Percentiles rank a stretch among this genome's conserved stretches.
These are phyloP conservation scores for Lipomyces sp. DNA, from an alignment of 805 yeast genomes.

Conservation along the genomic window DNA sequence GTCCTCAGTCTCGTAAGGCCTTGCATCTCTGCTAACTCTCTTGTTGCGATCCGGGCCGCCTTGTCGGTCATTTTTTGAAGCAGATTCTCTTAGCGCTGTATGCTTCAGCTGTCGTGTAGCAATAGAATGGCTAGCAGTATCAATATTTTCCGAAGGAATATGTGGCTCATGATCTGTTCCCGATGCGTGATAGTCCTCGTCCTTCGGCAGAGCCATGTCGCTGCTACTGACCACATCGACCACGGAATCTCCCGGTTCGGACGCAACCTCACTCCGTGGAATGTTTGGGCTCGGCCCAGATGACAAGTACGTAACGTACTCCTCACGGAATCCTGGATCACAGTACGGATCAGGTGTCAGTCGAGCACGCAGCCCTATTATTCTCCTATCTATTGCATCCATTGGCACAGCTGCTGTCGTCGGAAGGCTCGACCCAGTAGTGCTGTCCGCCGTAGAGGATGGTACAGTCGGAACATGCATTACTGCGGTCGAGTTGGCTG, in stretches of 20 bases:
- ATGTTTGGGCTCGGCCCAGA: not conserved
- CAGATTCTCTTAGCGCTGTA: not conserved
- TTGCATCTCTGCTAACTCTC: not conserved
- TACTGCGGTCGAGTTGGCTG: not conserved
- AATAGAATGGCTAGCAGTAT: not conserved
- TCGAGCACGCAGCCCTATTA: constrained; percentile 15
- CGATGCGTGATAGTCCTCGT: not conserved
- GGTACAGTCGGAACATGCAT: not conserved
- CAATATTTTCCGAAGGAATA: not conserved
- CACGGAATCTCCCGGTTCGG: not conserved
- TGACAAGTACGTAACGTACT: constrained; percentile 20
- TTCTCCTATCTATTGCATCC: constrained; percentile 13
- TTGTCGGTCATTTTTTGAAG: not conserved
- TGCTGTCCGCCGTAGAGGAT: not conserved
- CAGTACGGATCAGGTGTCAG: constrained; percentile 21
- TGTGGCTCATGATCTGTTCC: not conserved
- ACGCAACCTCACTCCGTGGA: not conserved
- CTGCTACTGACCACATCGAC: not conserved
- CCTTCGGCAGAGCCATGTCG: not conserved
- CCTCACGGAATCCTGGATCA: constrained; percentile 13
- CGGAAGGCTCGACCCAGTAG: not conserved
- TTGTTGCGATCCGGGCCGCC: not conserved
- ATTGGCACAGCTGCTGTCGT: not conserved
- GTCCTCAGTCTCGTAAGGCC: not conserved
- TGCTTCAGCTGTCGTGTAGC: not conserved